Conservation (phyloP, 1,139 yeast genomes). For the Lodderomyces jiufengensis region DNA sequence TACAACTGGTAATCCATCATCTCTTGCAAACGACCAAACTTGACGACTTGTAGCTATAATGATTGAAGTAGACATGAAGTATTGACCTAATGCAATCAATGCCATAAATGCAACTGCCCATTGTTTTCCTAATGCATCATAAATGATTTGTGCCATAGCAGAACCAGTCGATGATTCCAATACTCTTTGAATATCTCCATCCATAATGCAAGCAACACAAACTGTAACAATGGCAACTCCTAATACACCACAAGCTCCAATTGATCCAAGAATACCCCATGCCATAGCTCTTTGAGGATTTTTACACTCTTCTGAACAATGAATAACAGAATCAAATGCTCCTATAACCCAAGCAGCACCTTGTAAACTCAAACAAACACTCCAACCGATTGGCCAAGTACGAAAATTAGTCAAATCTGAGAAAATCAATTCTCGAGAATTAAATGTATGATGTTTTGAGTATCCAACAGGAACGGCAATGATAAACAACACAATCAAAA, state of each 20-base stretch:
- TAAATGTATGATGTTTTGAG: conserved; percentile 16
- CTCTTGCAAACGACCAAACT: conserved; percentile 40
- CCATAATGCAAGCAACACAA: conserved; percentile 51
- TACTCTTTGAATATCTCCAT: conserved; percentile 44
- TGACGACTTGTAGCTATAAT: conserved; percentile 40
- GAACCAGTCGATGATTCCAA: conserved; percentile 46
- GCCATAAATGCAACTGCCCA: conserved; percentile 70
- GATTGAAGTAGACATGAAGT: conserved; percentile 54
- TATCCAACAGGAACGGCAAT: conserved; percentile 66
- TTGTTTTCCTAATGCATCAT: conserved; percentile 61
- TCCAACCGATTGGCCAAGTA: conserved; percentile 68
- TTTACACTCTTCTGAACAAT: conserved; percentile 68
- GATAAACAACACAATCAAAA: conserved; percentile 53
- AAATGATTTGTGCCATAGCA: conserved; percentile 63
- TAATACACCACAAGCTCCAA: conserved; percentile 54
- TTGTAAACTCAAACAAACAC: conserved; percentile 56
- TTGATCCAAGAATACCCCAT: conserved; percentile 49
- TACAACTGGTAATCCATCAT: conserved; percentile 43
- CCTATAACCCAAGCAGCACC: conserved; percentile 68
- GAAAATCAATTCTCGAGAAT: conserved; percentile 47
- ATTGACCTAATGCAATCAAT: conserved; percentile 57
- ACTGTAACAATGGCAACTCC: conserved; percentile 60
- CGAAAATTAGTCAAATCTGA: conserved; percentile 52
- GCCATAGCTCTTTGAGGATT: conserved; percentile 69
- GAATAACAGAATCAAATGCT: conserved; percentile 70